A percentile compares a stretch with the other conserved stretches of the same genome.
These are phyloP conservation scores for Epichloe festucae DNA, from an alignment of 2,329 filamentous ascomycete species.

Conservation along the genomic window DNA sequence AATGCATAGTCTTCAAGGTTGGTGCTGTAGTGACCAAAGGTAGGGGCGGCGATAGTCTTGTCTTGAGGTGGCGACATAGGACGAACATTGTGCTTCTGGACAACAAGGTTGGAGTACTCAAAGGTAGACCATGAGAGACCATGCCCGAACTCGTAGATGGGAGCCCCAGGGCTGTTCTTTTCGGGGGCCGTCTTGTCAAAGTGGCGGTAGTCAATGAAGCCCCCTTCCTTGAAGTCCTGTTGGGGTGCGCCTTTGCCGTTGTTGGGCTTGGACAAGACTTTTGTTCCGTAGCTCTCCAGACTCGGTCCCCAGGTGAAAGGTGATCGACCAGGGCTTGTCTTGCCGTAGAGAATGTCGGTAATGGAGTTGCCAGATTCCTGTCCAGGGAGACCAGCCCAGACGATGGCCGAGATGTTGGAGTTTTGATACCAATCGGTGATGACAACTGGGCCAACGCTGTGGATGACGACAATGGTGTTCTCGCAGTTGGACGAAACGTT, in stretches of 20 bases:
- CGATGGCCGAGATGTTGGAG: conserved; percentile 69
- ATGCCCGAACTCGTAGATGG: conserved; percentile 70
- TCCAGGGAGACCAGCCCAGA: conserved; percentile 68
- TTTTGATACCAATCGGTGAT: conserved; percentile 62
- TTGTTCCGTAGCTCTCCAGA: conserved; percentile 53
- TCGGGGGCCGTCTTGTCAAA: conserved; percentile 48
- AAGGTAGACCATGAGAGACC: conserved; percentile 75
- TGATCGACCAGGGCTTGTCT: conserved; percentile 63
- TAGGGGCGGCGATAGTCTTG: conserved; percentile 48
- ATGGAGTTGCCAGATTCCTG: conserved; percentile 74
- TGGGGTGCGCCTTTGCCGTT: conserved; percentile 55
- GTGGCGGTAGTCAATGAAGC: conserved; percentile 59
- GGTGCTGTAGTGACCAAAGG: conserved; percentile 50
- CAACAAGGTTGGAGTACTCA: conserved; percentile 53
- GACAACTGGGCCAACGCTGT: conserved; percentile 70
- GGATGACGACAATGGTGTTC: conserved; percentile 88
- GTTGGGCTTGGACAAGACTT: conserved; percentile 56
- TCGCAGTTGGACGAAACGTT: conserved; percentile 65
- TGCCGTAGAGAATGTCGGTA: conserved; percentile 72
- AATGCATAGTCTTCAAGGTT: conserved; percentile 54
- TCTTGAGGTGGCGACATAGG: conserved; percentile 49
- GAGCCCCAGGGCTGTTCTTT: conserved; percentile 28
- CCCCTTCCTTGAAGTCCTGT: conserved; percentile 60
- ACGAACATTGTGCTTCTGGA: conserved; percentile 35
- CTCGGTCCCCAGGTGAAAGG: conserved; percentile 69